These are phyloP conservation scores for Parmelia sp. DNA, from an alignment of 495 filamentous ascomycete species.

Conservation along the genomic window DNA sequence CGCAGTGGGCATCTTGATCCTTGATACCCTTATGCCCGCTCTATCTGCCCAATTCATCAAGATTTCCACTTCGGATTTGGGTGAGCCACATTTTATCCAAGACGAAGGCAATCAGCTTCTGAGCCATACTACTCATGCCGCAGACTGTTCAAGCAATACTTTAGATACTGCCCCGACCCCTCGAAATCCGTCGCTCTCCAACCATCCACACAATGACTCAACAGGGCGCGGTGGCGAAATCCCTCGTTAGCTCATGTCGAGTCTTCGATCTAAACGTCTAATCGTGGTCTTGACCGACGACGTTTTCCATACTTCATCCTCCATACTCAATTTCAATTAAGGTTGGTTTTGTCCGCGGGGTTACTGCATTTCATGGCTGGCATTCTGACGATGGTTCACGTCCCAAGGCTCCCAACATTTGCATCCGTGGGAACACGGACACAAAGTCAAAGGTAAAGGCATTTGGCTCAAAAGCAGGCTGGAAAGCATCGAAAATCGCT, in stretches of 20 bases:
- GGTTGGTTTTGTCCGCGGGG: not conserved
- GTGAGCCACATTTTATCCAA: slow-evolving; percentile 9
- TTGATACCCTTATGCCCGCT: slow-evolving; percentile 7
- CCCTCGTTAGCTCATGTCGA: not conserved
- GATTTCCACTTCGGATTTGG: not conserved
- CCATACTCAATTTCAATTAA: not conserved
- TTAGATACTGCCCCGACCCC: slow-evolving; percentile 3
- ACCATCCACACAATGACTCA: not conserved
- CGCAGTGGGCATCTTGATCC: slow-evolving; percentile 20
- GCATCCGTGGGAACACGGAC: slow-evolving; percentile 3
- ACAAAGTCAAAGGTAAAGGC: slow-evolving; percentile 26
- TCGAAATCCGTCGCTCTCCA: not conserved
- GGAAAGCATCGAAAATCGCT: slow-evolving; percentile 23
- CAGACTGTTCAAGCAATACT: slow-evolving; percentile 2
- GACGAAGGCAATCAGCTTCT: slow-evolving; percentile 12
- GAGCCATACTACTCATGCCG: slow-evolving; percentile 14
- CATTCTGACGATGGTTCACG: not conserved
- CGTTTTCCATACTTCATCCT: not conserved
- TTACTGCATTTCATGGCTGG: not conserved
- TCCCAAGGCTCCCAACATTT: not conserved
- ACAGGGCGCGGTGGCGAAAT: not conserved
- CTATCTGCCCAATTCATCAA: slow-evolving; percentile 13
- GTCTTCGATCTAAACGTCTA: not conserved
- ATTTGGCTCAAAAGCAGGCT: slow-evolving; percentile 7
- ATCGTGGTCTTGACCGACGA: not conserved